Conservation (phyloP, 2,329 filamentous ascomycete species). For the Tolypocladium sp. region DNA sequence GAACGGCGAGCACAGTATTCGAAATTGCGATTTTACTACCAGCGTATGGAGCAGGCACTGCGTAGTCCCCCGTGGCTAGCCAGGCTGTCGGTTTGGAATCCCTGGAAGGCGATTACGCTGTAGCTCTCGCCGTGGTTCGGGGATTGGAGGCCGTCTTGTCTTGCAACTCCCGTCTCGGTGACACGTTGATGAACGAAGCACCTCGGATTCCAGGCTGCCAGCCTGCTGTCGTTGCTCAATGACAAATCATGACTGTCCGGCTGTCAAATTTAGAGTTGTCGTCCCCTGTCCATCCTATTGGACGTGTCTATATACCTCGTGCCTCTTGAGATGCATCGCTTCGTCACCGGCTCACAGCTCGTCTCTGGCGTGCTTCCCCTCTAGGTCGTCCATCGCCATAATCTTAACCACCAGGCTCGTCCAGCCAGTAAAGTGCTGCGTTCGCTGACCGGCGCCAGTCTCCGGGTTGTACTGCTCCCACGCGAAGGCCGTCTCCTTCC, state of each 20-base stretch:
- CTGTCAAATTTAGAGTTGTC: not conserved
- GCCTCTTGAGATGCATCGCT: not conserved
- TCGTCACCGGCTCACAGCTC: conserved; percentile 29
- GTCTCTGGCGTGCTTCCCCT: conserved; percentile 26
- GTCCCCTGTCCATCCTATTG: not conserved
- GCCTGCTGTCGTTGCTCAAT: not conserved
- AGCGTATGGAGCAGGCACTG: not conserved
- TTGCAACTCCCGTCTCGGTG: not conserved
- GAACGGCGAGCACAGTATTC: not conserved
- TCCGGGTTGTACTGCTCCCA: conserved; percentile 99
- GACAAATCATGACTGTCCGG: not conserved
- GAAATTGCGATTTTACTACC: not conserved
- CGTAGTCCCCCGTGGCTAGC: not conserved
- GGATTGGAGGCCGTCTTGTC: not conserved
- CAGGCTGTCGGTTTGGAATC: not conserved
- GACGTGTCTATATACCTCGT: not conserved
- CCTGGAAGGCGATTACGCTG: not conserved
- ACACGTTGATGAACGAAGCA: not conserved
- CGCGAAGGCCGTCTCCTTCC: conserved; percentile 87
- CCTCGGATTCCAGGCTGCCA: not conserved
- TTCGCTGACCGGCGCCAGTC: conserved; percentile 85
- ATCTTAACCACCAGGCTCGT: conserved; percentile 97
- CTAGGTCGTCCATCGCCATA: conserved; percentile 81
- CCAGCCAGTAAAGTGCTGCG: conserved; percentile 97
- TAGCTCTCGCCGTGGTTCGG: not conserved